Evolutionary conservation across 192 early-diverging fungal genomes (phyloP).

Genomic region (Phlyctochytrium bullatum): DNA sequence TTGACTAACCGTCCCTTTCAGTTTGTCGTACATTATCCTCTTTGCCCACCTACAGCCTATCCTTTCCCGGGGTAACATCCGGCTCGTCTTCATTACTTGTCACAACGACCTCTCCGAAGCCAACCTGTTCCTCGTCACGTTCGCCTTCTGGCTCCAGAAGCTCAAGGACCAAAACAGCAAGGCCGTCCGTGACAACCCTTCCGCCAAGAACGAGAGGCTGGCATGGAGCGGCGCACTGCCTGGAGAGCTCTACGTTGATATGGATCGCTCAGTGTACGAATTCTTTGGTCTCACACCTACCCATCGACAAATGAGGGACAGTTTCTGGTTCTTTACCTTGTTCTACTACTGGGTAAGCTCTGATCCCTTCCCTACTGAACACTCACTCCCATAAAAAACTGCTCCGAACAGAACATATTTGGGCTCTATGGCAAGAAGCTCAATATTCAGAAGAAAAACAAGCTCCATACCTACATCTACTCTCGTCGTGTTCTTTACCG

Average conservation of each 20-base stretch:
- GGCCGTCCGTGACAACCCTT: no score
- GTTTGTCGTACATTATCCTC: slow-evolving; percentile 5
- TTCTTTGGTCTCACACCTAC: background rate
- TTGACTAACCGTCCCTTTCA: background rate
- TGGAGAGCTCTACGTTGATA: slow-evolving; percentile 4
- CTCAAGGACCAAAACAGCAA: background rate
- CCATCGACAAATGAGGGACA: background rate
- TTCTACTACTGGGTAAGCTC: background rate
- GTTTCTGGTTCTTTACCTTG: background rate
- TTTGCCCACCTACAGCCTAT: slow-evolving; percentile 3
- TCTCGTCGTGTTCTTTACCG: background rate
- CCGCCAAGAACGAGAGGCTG: no score
- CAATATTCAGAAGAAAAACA: background rate
- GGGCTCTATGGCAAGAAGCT: background rate
- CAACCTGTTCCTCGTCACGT: background rate
- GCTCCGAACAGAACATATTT: no score
- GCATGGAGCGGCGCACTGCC: background rate
- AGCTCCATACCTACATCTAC: background rate
- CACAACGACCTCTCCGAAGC: slow-evolving; percentile 1
- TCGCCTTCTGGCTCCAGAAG: slow-evolving; percentile 4
- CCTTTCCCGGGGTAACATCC: background rate
- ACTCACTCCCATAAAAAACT: no score
- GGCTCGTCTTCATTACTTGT: slow-evolving; percentile 1
- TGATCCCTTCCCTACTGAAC: no score
- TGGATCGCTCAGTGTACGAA: background rate